These are phyloP conservation scores for Apium graveolens DNA, from an alignment of 129 eudicot genomes.

Conservation along the genomic window DNA sequence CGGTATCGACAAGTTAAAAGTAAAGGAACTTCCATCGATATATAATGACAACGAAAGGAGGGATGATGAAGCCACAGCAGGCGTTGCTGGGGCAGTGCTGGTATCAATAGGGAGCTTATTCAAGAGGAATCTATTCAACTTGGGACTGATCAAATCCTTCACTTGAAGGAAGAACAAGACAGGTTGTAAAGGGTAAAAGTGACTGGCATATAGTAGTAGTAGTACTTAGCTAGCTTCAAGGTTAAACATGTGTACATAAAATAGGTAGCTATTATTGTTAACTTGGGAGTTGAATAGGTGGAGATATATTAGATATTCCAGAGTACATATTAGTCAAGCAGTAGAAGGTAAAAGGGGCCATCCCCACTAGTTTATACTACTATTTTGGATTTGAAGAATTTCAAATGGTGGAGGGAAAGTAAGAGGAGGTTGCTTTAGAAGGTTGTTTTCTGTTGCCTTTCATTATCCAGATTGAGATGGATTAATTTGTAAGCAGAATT, in stretches of 20 bases:
- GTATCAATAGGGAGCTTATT: conserved; percentile 80
- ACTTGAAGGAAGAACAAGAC: conserved; percentile 28
- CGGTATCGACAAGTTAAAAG: conserved; percentile 50
- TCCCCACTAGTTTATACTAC: neutral
- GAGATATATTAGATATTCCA: neutral
- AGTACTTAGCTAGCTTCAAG: conserved; percentile 17
- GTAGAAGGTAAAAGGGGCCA: neutral
- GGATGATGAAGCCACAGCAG: conserved; percentile 34
- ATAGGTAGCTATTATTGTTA: neutral
- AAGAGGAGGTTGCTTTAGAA: neutral
- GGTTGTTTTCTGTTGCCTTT: neutral
- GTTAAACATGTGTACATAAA: conserved; percentile 4
- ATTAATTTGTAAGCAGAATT: conserved; percentile 1
- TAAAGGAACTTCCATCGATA: conserved; percentile 61
- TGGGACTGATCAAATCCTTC: conserved; percentile 72
- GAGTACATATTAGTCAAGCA: neutral
- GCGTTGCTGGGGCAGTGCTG: conserved; percentile 62
- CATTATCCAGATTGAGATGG: neutral
- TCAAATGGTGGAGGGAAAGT: conserved; percentile 5
- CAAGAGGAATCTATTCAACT: conserved; percentile 67
- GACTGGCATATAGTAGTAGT: conserved; percentile 22
- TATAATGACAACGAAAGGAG: conserved; percentile 33
- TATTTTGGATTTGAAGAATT: conserved; percentile 3
- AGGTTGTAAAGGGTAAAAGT: conserved; percentile 8
- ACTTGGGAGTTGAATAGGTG: neutral